Conservation (phyloP, 345 rosid species). For the Gossypium mustelinum region DNA sequence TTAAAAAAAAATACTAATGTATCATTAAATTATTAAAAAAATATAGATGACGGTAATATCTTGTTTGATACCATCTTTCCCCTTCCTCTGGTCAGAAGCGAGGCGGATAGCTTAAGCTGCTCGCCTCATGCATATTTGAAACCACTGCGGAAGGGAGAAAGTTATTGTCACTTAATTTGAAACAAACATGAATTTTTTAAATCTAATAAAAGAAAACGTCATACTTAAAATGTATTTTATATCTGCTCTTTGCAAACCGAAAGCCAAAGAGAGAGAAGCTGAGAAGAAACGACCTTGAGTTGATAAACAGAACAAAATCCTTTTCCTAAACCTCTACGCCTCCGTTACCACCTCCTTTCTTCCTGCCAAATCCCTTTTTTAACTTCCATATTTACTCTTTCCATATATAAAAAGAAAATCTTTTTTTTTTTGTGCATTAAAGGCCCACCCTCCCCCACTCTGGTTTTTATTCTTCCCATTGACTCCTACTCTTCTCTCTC, state of each 20-base stretch:
- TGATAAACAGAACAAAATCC: neutral
- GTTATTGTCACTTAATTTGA: too few species aligned
- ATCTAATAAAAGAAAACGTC: neutral
- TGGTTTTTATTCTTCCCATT: slow-evolving; percentile 4
- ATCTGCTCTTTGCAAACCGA: neutral
- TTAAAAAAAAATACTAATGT: too few species aligned
- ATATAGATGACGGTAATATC: too few species aligned
- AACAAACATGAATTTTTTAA: neutral
- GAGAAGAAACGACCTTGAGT: neutral
- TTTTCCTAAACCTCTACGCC: neutral
- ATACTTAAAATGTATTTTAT: neutral
- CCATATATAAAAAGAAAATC: too few species aligned
- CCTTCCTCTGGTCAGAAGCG: too few species aligned
- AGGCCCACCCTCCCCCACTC: neutral
- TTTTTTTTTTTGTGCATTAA: slow-evolving; percentile 15
- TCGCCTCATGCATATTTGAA: too few species aligned
- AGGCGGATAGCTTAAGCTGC: too few species aligned
- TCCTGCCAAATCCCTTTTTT: neutral
- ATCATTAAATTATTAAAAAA: too few species aligned
- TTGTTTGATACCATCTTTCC: too few species aligned
- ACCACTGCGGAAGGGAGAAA: too few species aligned
- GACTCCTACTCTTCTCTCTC: neutral
- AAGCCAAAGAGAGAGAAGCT: neutral
- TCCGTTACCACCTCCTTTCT: neutral
- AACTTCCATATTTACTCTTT: too few species aligned